Conservation (phyloP, 495 filamentous ascomycete genomes). For the Apodospora peruviana region DNA sequence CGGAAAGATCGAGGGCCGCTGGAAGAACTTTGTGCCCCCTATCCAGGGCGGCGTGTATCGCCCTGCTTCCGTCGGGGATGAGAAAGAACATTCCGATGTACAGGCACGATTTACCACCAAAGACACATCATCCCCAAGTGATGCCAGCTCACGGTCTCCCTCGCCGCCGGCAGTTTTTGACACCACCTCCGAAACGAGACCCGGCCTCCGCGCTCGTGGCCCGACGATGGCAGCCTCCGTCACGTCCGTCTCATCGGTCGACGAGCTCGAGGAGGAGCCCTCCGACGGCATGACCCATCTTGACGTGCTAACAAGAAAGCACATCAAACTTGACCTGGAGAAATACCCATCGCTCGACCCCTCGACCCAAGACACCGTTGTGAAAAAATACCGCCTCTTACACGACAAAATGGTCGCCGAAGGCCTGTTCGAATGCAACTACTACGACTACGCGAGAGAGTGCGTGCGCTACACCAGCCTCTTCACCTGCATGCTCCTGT, state of each 20-base stretch:
- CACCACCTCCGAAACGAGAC: constrained; percentile 21
- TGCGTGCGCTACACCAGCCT: constrained; percentile 67
- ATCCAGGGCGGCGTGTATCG: constrained; percentile 89
- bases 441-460: constrained; percentile 75
- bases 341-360: constrained; percentile 79
- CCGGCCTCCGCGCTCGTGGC: constrained; percentile 17
- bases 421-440: constrained; percentile 81
- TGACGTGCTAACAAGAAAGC: constrained; percentile 67
- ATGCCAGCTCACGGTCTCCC: constrained; percentile 43
- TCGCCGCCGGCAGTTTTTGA: constrained; percentile 70
- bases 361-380: constrained; percentile 70
- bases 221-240: constrained; percentile 30
- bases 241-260: constrained; percentile 36
- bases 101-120: neutral
- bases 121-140: constrained; percentile 26
- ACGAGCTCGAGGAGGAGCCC: constrained; percentile 35
- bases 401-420: constrained; percentile 64
- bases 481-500: constrained; percentile 57
- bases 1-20: constrained; percentile 72
- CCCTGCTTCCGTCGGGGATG: constrained; percentile 24
- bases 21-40: constrained; percentile 86
- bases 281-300: constrained; percentile 54
- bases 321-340: constrained; percentile 68
- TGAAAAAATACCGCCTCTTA: constrained; percentile 72
- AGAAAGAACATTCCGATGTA: constrained; percentile 30